Base-by-base conservation (phyloP, 352 stramenopile genomes). In the Pythium periplocum region DNA sequence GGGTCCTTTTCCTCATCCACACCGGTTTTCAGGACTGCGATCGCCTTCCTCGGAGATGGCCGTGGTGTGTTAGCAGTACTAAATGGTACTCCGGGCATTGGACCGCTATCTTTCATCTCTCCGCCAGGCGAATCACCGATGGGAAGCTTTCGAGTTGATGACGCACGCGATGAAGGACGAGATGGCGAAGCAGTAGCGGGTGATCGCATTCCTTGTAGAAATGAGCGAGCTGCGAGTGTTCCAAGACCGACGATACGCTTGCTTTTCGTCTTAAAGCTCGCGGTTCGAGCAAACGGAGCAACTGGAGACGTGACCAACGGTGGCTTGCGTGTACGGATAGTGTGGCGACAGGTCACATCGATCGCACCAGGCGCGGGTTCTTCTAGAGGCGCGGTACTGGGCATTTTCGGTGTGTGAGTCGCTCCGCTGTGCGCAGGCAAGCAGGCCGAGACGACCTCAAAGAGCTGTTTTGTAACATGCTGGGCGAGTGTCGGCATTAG, bases 41-140 rank as follows among this genome's bases (percentile, higher is more conserved):
- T 55, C 8, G 52, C 51, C 51, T 78, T 84, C 3, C 74, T 51
- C 5, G 75, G 77, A 2, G 73, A 84, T 1, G 51, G 39, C 1
- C 48, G 50, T 31, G 51, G 9, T 53, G 41, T 6, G 17, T 26
- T 26, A 40, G 59, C 59, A 9, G 64, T 71, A 38, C 72, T 78
- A 42, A 62, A 83, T 7, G 68, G 64, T 2, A 83, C 59, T 6
- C 73, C 73, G 3, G 69, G 73, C 1, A 67, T 51, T 1, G 42
- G 45, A 26, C 17, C 17, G 17, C 17, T 26, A 26, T 26, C 17
- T 26, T 26, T 26, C 17, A 26, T 0, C 6, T 26, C 32, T 31
- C 11, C 34, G 26, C 31, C 8, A 40, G 31, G 34, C 30, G 45
- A 43, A 26, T 26, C 17, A 26, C 17, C 17, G 17, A 26, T 26